A percentile compares a stretch with the other conserved stretches of the same genome.
These are phyloP conservation scores for Colletotrichum sojae DNA, from an alignment of 2,329 filamentous ascomycete genomes.

Conservation along the genomic window DNA sequence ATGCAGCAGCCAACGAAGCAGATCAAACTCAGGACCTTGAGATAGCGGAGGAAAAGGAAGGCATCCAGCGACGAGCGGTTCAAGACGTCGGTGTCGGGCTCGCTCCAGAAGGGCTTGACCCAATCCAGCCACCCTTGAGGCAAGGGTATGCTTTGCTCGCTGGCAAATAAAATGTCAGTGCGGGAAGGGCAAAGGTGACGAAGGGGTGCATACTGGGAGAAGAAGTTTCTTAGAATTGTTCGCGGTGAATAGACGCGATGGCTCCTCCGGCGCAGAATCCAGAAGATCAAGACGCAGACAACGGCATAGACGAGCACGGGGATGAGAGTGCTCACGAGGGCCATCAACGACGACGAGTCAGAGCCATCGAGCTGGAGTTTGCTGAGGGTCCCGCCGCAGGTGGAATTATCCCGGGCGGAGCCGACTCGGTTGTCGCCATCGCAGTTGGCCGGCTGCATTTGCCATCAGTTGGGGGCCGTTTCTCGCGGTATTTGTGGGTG, in stretches of 20 bases:
- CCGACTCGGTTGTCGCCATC: conserved; percentile 58
- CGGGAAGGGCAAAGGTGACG: too few species aligned
- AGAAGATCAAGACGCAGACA: conserved; percentile 66
- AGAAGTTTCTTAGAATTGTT: conserved; percentile 63
- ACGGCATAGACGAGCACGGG: conserved; percentile 65
- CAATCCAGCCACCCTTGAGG: conserved; percentile 77
- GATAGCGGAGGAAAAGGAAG: conserved; percentile 87
- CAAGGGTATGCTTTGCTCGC: conserved; percentile 50
- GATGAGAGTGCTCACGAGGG: conserved; percentile 65
- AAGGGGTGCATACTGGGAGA: conserved; percentile 58
- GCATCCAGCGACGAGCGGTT: conserved; percentile 94
- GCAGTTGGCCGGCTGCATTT: conserved; percentile 31
- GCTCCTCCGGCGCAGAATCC: conserved; percentile 62
- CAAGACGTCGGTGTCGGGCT: conserved; percentile 83
- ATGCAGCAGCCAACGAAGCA: conserved; percentile 85
- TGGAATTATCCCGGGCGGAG: conserved; percentile 58
- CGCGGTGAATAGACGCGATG: conserved; percentile 70
- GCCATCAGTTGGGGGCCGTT: conserved; percentile 18
- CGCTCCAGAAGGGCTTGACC: conserved; percentile 76
- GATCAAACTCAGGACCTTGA: conserved; percentile 76
- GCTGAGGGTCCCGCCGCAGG: conserved; percentile 52
- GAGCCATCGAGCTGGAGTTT: conserved; percentile 49
- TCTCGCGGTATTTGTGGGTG: not conserved
- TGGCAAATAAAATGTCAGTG: conserved; percentile 2
- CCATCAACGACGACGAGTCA: conserved; percentile 57